phyloP scores from a whole-genome alignment of 345 rosid species.

The Raphanus raphanistrum region DNA sequence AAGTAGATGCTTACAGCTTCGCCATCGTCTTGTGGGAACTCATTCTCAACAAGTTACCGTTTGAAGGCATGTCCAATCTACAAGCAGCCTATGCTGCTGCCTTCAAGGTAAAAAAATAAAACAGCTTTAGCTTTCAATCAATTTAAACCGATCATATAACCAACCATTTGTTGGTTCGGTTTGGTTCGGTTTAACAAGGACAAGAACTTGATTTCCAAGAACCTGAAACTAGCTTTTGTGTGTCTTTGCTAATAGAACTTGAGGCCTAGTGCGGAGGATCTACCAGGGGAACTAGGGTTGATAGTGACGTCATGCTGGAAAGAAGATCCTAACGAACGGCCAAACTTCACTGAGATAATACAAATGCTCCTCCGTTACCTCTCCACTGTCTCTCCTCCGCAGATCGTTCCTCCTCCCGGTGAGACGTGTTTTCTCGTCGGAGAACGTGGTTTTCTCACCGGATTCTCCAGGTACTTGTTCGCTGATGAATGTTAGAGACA shows the following conservation, averaged over 20 bases:
- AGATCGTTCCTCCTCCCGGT: constrained; percentile 55
- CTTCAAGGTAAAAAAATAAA: constrained; percentile 60
- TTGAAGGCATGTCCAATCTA: constrained; percentile 99
- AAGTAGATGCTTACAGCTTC: constrained; percentile 95
- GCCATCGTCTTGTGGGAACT: constrained; percentile 99
- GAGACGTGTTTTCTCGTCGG: constrained; percentile 45
- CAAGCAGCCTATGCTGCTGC: constrained; percentile 99
- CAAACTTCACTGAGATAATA: constrained; percentile 78
- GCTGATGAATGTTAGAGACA: constrained; percentile 65
- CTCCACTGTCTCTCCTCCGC: constrained; percentile 55
- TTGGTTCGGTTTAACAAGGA: not conserved
- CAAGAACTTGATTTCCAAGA: not conserved
- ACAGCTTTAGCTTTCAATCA: not conserved
- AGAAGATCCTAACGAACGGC: constrained; percentile 89
- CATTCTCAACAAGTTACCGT: constrained; percentile 89
- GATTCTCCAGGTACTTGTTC: constrained; percentile 92
- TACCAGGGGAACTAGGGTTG: constrained; percentile 72
- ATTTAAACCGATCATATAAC: not conserved
- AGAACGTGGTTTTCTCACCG: constrained; percentile 69
- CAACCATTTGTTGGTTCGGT: not conserved
- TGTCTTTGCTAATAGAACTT: constrained; percentile 54
- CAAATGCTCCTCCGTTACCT: constrained; percentile 79
- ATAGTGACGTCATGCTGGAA: constrained; percentile 96
- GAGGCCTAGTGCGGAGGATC: constrained; percentile 81
- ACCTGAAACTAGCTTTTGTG: not conserved